Evolutionary conservation across 768 basidiomycete genomes (phyloP), one percentile per base, ranked within the genome.

Genomic region (Amanita pseudoporphyria): DNA sequence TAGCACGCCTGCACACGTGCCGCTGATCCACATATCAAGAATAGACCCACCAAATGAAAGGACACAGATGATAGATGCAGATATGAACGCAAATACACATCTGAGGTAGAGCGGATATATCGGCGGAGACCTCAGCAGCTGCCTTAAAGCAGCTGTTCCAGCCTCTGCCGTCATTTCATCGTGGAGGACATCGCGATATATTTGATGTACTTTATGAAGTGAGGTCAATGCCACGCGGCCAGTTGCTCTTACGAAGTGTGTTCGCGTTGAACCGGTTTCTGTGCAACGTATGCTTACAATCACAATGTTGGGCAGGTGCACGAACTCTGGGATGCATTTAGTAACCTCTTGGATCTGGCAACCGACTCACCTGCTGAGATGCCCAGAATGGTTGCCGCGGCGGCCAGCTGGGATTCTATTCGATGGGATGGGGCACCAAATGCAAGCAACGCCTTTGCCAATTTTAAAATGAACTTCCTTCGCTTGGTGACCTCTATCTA

Each of bases 381-480:
- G 28, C 85, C 80, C 13, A 96, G 76, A 50, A 89, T 84, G 9
- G 75, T 68, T 5, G 91, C 84, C 2, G 89, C 90, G 3, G 87
- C 79, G 52, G 74, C 73, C 35, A 97, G 77, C 62, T 94, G 92
- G 1, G 88, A 82, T 67, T 95, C 91, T 54, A 94, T 84, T 16
- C 94, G 77, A 64, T 96, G 94, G 18, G 90, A 91, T 1, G 92
- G 92, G n/a, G 92, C 87, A 16, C 93, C 93, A 62, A 88, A 94
- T n/a, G 82, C 75, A 62, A 97, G 78, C 51, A 97, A 74, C 9
- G 88, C 87, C 61, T 89, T 86, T 2, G 90, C 88, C 21, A 96
- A 76, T 60, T 83, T 84, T 57, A 94, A 69, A 44, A 96, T 73
- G 68, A 96, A 96, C 47, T 83, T 80, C 50, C 74, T 71, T 45